phyloP scores from a whole-genome alignment of 768 basidiomycete genomes.

The Lyophyllum decastes region DNA sequence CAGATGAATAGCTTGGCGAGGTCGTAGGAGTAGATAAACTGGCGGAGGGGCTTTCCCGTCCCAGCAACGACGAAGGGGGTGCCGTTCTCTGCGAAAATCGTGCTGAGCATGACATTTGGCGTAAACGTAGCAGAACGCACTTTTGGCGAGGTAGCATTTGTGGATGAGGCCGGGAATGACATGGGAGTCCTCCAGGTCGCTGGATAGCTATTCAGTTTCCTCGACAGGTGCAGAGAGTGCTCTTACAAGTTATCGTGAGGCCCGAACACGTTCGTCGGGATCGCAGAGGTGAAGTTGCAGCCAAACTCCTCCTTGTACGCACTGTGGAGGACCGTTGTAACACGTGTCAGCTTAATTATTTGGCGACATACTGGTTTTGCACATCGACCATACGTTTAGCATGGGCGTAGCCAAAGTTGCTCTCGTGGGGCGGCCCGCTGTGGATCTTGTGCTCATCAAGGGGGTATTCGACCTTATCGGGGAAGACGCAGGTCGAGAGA shows the following conservation, averaged over 20 bases:
- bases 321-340: conserved; percentile 35
- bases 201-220: conserved; percentile 26
- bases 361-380: conserved; percentile 79
- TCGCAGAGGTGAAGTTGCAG: conserved; percentile 93
- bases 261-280: conserved; percentile 97
- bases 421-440: conserved; percentile 86
- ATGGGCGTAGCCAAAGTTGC: conserved; percentile 96
- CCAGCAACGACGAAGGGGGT: conserved; percentile 89
- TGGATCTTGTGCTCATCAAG: conserved; percentile 94
- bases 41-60: conserved; percentile 90
- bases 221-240: not conserved
- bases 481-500: conserved; percentile 96
- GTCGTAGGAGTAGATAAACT: conserved; percentile 97
- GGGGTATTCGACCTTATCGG: conserved; percentile 92
- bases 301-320: conserved; percentile 97
- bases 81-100: conserved; percentile 57
- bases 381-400: conserved; percentile 96
- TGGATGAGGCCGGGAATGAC: conserved; percentile 95
- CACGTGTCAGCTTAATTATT: not conserved
- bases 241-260: conserved; percentile 90
- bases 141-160: conserved; percentile 90
- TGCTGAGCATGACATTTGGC: conserved; percentile 1
- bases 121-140: conserved; percentile 37
- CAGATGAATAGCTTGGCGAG: conserved; percentile 95
- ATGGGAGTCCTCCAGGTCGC: conserved; percentile 88